These are phyloP conservation scores for Didymella sp. DNA, from an alignment of 2,329 filamentous ascomycete genomes.

Conservation along the genomic window DNA sequence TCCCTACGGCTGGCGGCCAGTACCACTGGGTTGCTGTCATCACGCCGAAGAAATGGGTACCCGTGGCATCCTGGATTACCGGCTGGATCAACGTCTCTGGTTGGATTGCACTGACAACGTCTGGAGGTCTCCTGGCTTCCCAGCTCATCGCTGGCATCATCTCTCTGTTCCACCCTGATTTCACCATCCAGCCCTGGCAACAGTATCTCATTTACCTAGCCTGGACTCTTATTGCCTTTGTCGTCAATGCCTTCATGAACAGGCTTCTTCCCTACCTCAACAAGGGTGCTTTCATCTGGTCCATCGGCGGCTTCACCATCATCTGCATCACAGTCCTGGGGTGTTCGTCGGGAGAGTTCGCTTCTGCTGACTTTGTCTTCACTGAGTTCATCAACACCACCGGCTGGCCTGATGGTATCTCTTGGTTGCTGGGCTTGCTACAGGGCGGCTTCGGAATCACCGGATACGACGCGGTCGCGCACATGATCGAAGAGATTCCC, in stretches of 20 bases:
- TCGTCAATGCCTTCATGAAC: constrained; percentile 71
- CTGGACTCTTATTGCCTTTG: constrained; percentile 66
- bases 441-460: constrained; percentile 63
- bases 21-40: constrained; percentile 77
- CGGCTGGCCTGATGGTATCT: constrained; percentile 72
- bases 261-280: constrained; percentile 69
- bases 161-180: constrained; percentile 65
- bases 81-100: constrained; percentile 78
- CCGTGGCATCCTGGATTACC: constrained; percentile 71
- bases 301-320: constrained; percentile 70
- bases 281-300: constrained; percentile 75
- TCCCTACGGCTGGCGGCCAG: constrained; percentile 56
- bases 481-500: constrained; percentile 68
- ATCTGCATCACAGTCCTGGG: constrained; percentile 74
- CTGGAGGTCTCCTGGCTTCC: constrained; percentile 70
- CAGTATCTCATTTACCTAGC: constrained; percentile 76
- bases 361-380: constrained; percentile 70
- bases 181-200: constrained; percentile 68
- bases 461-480: constrained; percentile 62
- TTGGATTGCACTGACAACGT: constrained; percentile 72
- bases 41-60: constrained; percentile 65
- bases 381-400: constrained; percentile 71
- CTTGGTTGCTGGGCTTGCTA: constrained; percentile 60
- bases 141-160: constrained; percentile 72
- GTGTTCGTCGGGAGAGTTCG: constrained; percentile 70